Base-by-base conservation (phyloP, 108 stramenopile species). In the Nannochloropsis salina region DNA sequence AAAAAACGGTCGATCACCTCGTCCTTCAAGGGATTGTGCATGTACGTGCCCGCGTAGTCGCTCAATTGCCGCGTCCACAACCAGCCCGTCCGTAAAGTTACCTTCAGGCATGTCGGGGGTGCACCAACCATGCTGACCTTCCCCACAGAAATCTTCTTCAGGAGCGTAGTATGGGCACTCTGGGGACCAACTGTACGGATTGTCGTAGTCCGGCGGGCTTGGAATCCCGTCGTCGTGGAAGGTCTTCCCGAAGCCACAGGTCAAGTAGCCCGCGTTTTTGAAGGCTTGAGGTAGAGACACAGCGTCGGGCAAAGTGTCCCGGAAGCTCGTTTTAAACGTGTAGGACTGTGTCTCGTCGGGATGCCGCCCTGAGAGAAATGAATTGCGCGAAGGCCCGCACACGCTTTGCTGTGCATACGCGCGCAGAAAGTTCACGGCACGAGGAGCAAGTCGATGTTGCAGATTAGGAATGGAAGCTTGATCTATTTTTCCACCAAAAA, bases 171-270 rank as follows among this genome's bases (percentile, higher is more conserved):
- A 74, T 15, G 61, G 61, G 61, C 61, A 74, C 61, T 74, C 61
- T 15, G 61, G 61, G 15, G 61, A 74, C 61, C 61, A 74, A 15
- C 20, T n/a, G 61, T 74, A 74, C 61, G 61, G 61, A n/a, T 74
- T 74, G 61, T 74, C 61, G 61, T 74, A 74, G n/a, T 74, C 61
- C n/a, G 61, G 61, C 20, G 61, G 61, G 61, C 61, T 74, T n/a
- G 15, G 4, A n/a, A 74, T 74, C 20, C 61, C 61, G 20, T 74
- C 61, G 61, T 74, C 61, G n/a, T 74, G 61, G 61, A 6, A 74
- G 15, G 61, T 74, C 61, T 74, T 74, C 20, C 61, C 61, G 8
- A 74, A 74, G 20, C 61, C 61, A n/a, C 61, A 74, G 4, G 61
- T 74, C 61, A 74, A n/a, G n/a, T n/a, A 74, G 6, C 61, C 61